Evolutionary conservation across 139 green algal species (phyloP), one percentile per base, ranked within the genome.

Genomic region (Chlorella sp.): DNA sequence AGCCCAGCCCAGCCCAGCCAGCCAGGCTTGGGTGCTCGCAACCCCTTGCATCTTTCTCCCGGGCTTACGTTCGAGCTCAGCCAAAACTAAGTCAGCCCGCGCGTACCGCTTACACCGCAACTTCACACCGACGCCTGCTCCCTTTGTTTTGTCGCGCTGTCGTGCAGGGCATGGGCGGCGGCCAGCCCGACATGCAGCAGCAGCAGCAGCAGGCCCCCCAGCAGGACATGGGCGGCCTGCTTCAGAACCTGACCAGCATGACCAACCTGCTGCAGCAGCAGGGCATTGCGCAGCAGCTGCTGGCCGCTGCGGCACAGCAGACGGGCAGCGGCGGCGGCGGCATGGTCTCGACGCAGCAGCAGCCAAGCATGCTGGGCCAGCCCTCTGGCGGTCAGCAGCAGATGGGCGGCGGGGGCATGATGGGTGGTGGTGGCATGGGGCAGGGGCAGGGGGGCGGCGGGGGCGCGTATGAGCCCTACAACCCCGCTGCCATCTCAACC

Each of bases 281-380:
- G 48, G 81, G 81, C 57, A 73, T 86, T 30, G 81, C 81, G 30
- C 39, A 75, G 60, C 84, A 88, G 84, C 68, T 81, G 60, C 39
- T 88, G 84, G 84, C 82, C n/a, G 79, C 79, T 4, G 79, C 79
- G 7, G 42, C 64, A 42, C 79, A 85, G 79, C 73, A 80, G 73
- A 30, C 81, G 40, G 60, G 24, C 36, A 34, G 60, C 60, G 2
- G 19, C 26, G 83, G 83, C 61, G 83, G 30, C 83, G 64, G 61
- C 83, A 39, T 80, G 61, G 61, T 78, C 26, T 83, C 83, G 64
- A 39, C 48, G 66, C 81, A 71, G 75, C 64, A 78, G 64, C 48
- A 71, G 48, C 81, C 87, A 28, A 69, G 64, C 40, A 78, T 81
- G 87, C 71, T 80, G 73, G 57, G 68, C n/a, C 86, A 89, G 86